These are phyloP conservation scores for Amauroascus verrucosus DNA, from an alignment of 2,329 filamentous ascomycete species.

Conservation along the genomic window DNA sequence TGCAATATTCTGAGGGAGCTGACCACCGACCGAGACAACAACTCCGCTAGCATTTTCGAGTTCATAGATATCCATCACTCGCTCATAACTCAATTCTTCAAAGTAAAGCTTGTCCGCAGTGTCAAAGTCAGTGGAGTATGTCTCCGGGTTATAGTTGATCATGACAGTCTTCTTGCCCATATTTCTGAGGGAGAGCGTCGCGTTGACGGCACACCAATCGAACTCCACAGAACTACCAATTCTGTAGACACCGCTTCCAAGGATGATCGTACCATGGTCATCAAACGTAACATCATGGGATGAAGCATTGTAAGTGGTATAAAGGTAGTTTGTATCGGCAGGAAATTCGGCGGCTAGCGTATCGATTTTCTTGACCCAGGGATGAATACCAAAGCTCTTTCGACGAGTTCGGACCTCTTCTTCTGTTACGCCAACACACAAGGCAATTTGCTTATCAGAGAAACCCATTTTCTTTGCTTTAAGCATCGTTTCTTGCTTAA, in stretches of 20 bases:
- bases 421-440: constrained; percentile 74
- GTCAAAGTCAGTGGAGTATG: constrained; percentile 74
- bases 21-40: constrained; percentile 90
- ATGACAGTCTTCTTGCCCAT: constrained; percentile 97
- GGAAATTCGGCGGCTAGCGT: constrained; percentile 95
- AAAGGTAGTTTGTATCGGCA: constrained; percentile 87
- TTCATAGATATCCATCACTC: constrained; percentile 98
- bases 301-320: constrained; percentile 95
- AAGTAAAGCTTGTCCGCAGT: constrained; percentile 89
- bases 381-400: constrained; percentile 76
- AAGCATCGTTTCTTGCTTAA: constrained; percentile 79
- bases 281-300: constrained; percentile 90
- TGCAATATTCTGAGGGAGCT: constrained; percentile 95
- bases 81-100: constrained; percentile 90
- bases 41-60: constrained; percentile 75
- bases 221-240: constrained; percentile 98
- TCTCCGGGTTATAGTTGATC: constrained; percentile 90
- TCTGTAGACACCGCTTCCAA: constrained; percentile 92
- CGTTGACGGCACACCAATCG: constrained; percentile 94
- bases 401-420: constrained; percentile 79
- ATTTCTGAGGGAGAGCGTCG: constrained; percentile 67
- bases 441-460: constrained; percentile 89
- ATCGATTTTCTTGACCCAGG: constrained; percentile 98
- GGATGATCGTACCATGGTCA: constrained; percentile 77
- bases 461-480: constrained; percentile 97